Evolutionary conservation across 306 rosid genomes (phyloP).

Genomic region (Acacia melanoxylon): DNA sequence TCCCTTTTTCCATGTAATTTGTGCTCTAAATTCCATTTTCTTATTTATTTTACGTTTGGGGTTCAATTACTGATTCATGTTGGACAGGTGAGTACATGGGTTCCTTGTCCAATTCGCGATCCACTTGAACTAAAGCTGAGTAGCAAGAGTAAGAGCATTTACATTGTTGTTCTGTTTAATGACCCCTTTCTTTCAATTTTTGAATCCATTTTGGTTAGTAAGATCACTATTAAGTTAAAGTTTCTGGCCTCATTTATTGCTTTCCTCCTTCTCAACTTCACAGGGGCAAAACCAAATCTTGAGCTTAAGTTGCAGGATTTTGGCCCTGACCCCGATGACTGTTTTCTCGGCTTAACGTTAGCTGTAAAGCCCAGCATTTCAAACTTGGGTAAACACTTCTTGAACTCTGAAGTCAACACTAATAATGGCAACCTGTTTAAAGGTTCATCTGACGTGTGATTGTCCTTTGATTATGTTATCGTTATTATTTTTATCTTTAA

Average conservation of each 20-base stretch:
- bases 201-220: constrained; percentile 18
- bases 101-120: constrained; percentile 60
- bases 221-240: constrained; percentile 5
- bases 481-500: neutral
- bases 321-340: constrained; percentile 83
- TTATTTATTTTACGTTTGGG: constrained; percentile 18
- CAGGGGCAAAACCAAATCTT: constrained; percentile 79
- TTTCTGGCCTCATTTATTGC: constrained; percentile 25
- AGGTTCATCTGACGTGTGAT: constrained; percentile 12
- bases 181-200: neutral
- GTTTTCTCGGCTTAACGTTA: constrained; percentile 88
- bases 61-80: constrained; percentile 37
- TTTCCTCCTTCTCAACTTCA: constrained; percentile 26
- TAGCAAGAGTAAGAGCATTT: constrained; percentile 54
- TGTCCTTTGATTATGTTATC: neutral
- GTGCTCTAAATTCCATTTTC: constrained; percentile 18
- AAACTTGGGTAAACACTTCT: constrained; percentile 51
- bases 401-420: constrained; percentile 12
- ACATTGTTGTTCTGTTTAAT: constrained; percentile 5
- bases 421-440: neutral
- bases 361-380: constrained; percentile 84
- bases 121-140: constrained; percentile 88
- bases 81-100: constrained; percentile 57
- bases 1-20: constrained; percentile 76
- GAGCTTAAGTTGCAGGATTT: constrained; percentile 80